These are phyloP conservation scores for Neoboletus brunneissimus DNA, from an alignment of 768 basidiomycete species.

Conservation along the genomic window DNA sequence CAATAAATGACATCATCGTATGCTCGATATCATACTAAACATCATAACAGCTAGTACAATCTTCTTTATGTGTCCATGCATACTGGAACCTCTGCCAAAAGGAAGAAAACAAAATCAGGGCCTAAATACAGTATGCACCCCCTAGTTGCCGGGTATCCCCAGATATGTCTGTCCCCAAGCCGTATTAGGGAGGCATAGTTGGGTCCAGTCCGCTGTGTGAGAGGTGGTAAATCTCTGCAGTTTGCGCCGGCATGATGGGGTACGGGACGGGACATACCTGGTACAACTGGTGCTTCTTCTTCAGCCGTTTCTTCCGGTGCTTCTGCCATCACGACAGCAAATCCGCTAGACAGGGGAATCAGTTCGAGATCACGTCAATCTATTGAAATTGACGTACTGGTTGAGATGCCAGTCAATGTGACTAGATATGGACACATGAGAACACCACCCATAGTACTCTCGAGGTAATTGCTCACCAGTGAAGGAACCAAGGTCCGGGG, in stretches of 20 bases:
- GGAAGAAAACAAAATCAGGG: neutral
- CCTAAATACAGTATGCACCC: neutral
- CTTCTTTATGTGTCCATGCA: neutral
- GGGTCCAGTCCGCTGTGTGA: conserved; percentile 19
- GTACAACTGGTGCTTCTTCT: conserved; percentile 14
- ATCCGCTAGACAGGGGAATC: conserved; percentile 15
- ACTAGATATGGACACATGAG: conserved; percentile 11
- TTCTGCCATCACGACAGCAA: conserved; percentile 32
- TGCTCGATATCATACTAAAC: neutral
- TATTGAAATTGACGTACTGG: conserved; percentile 14
- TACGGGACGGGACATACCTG: conserved; percentile 12
- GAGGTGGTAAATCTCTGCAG: neutral
- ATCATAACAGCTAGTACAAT: neutral
- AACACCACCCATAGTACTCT: neutral
- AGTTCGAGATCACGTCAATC: neutral
- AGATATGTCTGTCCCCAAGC: neutral
- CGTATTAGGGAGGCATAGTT: conserved; percentile 12
- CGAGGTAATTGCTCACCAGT: conserved; percentile 30
- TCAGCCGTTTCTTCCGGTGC: conserved; percentile 3
- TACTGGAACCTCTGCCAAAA: neutral
- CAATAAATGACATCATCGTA: neutral
- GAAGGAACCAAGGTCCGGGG: conserved; percentile 59
- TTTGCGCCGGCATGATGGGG: neutral
- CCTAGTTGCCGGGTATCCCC: neutral
- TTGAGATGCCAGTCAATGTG: conserved; percentile 32